These are phyloP conservation scores for Ascochyta pisi DNA, from an alignment of 2,329 filamentous ascomycete species.

Conservation along the genomic window DNA sequence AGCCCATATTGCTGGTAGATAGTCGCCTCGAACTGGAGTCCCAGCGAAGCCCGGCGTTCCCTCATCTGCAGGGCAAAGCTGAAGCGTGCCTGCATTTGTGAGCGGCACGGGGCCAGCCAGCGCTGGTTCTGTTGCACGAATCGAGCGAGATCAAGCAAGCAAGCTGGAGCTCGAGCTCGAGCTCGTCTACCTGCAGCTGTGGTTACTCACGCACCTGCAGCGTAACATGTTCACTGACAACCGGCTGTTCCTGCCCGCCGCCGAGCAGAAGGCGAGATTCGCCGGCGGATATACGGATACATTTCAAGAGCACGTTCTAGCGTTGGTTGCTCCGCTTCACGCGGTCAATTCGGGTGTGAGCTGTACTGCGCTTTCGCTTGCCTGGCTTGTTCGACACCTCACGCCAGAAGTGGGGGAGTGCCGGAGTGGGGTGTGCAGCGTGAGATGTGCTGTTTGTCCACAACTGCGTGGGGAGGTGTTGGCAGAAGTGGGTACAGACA, in stretches of 20 bases:
- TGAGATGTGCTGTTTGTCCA: slow-evolving; percentile 8
- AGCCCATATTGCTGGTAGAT: not conserved
- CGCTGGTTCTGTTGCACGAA: slow-evolving; percentile 13
- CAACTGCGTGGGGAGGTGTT: slow-evolving; percentile 10
- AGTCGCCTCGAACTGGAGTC: not conserved
- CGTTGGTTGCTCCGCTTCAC: slow-evolving; percentile 23
- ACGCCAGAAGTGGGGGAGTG: slow-evolving; percentile 14
- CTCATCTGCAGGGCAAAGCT: slow-evolving; percentile 31
- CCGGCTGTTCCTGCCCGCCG: slow-evolving; percentile 34
- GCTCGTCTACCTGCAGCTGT: slow-evolving; percentile 27
- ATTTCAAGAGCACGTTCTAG: slow-evolving; percentile 30
- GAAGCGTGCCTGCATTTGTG: slow-evolving; percentile 26
- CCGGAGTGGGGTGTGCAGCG: slow-evolving; percentile 20
- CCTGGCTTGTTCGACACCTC: slow-evolving; percentile 18
- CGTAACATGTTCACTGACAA: slow-evolving; percentile 30
- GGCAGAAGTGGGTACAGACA: slow-evolving; percentile 8
- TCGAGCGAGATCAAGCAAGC: slow-evolving; percentile 5
- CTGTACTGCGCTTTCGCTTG: slow-evolving; percentile 20
- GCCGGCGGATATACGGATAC: slow-evolving; percentile 23
- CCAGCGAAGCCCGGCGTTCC: not conserved
- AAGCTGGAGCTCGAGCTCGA: not conserved
- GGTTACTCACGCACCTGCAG: slow-evolving; percentile 38
- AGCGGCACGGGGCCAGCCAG: slow-evolving; percentile 23
- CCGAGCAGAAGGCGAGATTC: slow-evolving; percentile 33
- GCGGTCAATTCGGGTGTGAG: slow-evolving; percentile 23